phyloP scores from a whole-genome alignment of 306 rosid species.

The Cercis canadensis region DNA sequence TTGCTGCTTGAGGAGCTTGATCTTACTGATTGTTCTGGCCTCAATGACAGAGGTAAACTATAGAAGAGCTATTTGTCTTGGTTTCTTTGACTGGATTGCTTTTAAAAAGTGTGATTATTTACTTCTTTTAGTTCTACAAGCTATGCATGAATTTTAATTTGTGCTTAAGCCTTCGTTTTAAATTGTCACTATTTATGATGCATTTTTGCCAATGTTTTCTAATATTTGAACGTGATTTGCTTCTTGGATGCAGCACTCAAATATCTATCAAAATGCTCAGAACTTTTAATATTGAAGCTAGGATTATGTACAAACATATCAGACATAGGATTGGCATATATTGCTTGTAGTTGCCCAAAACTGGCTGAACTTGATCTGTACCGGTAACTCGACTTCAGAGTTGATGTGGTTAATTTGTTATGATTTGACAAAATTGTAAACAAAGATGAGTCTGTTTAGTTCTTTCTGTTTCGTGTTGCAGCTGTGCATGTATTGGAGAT shows the following conservation, averaged over 20 bases:
- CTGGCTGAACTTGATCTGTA: conserved; percentile 69
- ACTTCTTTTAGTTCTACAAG: no score
- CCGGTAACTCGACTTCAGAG: conserved; percentile 51
- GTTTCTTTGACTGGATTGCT: not conserved
- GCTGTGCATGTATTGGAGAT: conserved; percentile 66
- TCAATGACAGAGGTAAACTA: conserved; percentile 57
- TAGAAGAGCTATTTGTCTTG: not conserved
- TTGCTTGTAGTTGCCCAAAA: conserved; percentile 59
- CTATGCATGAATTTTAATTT: no score
- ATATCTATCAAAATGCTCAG: conserved; percentile 58
- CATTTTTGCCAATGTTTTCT: not conserved
- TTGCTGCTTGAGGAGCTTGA: conserved; percentile 64
- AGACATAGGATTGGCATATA: conserved; percentile 64
- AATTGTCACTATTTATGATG: conserved; percentile 10
- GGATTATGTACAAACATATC: conserved; percentile 75
- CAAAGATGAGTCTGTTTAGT: conserved; percentile 17
- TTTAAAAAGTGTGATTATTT: not conserved
- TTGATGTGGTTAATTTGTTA: conserved; percentile 5
- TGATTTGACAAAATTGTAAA: conserved; percentile 10
- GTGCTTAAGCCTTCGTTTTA: not conserved
- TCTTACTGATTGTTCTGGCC: conserved; percentile 71
- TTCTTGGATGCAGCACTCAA: conserved; percentile 55
- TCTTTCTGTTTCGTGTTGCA: conserved; percentile 44
- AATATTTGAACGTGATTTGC: not conserved
- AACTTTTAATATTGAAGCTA: conserved; percentile 56